These are phyloP conservation scores for Podospora appendiculata DNA, from an alignment of 495 filamentous ascomycete species.

Conservation along the genomic window DNA sequence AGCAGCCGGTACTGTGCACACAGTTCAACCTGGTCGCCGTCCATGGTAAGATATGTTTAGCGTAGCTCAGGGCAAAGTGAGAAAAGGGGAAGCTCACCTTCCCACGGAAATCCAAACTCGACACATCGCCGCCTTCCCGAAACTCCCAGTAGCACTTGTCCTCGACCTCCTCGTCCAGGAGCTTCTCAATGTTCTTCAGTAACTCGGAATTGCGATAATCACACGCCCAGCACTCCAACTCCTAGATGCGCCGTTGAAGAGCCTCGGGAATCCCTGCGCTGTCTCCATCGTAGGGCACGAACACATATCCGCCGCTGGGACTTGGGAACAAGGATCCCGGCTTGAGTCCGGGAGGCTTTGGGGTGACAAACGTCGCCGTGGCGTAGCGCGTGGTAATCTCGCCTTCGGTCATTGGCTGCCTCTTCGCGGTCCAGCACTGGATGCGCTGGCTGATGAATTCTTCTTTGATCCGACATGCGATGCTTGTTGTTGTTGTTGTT, in stretches of 20 bases:
- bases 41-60: neutral
- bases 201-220: neutral
- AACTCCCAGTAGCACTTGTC: conserved; percentile 4
- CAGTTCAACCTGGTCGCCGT: conserved; percentile 8
- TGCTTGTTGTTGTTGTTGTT: too few species aligned
- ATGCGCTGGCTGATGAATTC: conserved; percentile 9
- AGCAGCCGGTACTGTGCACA: conserved; percentile 5
- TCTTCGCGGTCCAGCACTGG: conserved; percentile 6
- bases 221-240: neutral
- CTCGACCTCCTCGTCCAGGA: conserved; percentile 12
- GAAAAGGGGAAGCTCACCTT: neutral
- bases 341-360: neutral
- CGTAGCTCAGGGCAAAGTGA: neutral
- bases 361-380: neutral
- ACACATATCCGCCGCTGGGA: conserved; percentile 1
- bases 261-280: neutral
- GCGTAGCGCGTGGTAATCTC: neutral
- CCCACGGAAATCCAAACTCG: neutral
- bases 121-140: neutral
- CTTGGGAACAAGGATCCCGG: conserved; percentile 1
- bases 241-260: neutral
- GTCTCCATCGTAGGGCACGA: conserved; percentile 4
- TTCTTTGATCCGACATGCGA: conserved; percentile 3
- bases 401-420: neutral
- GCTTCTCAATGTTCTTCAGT: neutral